Percentiles rank a stretch among this genome's conserved stretches.
Evolutionary conservation across 1,284 basidiomycete species (phyloP).

Genomic region (Pseudozyma sp.): DNA sequence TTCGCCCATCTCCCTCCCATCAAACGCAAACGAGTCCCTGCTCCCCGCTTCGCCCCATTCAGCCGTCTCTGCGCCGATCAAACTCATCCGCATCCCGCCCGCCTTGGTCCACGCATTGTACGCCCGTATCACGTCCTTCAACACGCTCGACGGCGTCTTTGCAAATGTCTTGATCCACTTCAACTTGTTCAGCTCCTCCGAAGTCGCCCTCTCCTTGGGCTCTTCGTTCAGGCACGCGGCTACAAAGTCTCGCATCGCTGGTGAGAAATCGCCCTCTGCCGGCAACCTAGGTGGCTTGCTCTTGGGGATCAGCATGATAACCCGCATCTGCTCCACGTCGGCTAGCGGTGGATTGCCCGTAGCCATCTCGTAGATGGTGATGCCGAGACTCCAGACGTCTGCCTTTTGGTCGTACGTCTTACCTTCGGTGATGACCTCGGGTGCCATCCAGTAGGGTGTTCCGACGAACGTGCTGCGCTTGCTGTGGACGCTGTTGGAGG

Average conservation of each 20-base stretch:
- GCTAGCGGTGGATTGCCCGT: conserved; percentile 57
- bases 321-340: conserved; percentile 79
- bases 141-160: conserved; percentile 74
- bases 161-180: conserved; percentile 89
- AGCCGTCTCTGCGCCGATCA: conserved; percentile 70
- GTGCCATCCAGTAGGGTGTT: conserved; percentile 64
- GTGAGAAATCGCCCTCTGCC: conserved; percentile 80
- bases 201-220: conserved; percentile 81
- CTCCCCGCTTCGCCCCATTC: conserved; percentile 49
- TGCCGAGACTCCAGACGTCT: conserved; percentile 60
- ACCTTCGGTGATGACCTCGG: conserved; percentile 70
- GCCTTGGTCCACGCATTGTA: conserved; percentile 82
- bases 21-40: conserved; percentile 59
- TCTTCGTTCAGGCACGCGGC: conserved; percentile 85
- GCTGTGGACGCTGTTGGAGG: conserved; percentile 75
- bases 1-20: conserved; percentile 52
- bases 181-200: conserved; percentile 88
- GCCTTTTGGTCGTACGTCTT: conserved; percentile 56
- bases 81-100: conserved; percentile 82
- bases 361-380: conserved; percentile 57
- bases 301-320: conserved; percentile 89
- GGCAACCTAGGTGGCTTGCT: conserved; percentile 83
- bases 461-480: conserved; percentile 55
- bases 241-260: conserved; percentile 90
- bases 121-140: conserved; percentile 86